A percentile compares a stretch with the other conserved stretches of the same genome.
phyloP scores from a whole-genome alignment of 106 monocot genomes.

The Dactylorhiza incarnata region DNA sequence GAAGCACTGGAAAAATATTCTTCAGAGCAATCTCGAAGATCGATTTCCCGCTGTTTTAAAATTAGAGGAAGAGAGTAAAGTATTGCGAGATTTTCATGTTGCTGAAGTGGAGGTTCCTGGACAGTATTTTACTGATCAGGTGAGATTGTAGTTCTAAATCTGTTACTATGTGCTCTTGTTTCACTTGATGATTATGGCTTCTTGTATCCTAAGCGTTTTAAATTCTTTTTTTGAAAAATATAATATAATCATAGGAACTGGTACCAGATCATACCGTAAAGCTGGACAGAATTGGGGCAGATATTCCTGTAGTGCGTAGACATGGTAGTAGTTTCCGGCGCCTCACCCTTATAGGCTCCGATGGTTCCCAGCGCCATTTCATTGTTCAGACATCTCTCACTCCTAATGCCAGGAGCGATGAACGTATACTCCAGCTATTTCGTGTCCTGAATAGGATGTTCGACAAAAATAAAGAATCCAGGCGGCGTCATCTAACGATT shows the following conservation, averaged over 20 bases:
- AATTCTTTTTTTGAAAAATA: not conserved
- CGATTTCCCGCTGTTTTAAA: slow-evolving; percentile 93
- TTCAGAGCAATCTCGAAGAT: slow-evolving; percentile 97
- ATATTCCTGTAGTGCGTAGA: slow-evolving; percentile 91
- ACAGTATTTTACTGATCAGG: slow-evolving; percentile 98
- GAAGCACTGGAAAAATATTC: slow-evolving; percentile 98
- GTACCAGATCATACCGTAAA: slow-evolving; percentile 98
- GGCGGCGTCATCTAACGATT: slow-evolving; percentile 74
- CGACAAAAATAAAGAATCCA: slow-evolving; percentile 96
- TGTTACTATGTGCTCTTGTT: not conserved
- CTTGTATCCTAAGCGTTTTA: slow-evolving; percentile 2
- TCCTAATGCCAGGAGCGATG: slow-evolving; percentile 99
- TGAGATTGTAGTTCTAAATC: slow-evolving; percentile 14
- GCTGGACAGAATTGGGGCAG: slow-evolving; percentile 81
- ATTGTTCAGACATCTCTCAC: slow-evolving; percentile 98
- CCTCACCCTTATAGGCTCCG: slow-evolving; percentile 94
- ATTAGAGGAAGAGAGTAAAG: slow-evolving; percentile 96
- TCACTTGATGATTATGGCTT: slow-evolving; percentile 4
- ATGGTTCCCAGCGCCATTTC: slow-evolving; percentile 98
- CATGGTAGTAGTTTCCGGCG: slow-evolving; percentile 96
- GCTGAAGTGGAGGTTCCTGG: slow-evolving; percentile 97
- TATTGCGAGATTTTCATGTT: slow-evolving; percentile 91
- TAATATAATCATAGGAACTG: slow-evolving; percentile 50
- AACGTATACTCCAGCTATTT: slow-evolving; percentile 91
- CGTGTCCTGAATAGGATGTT: slow-evolving; percentile 93